Evolutionary conservation across 2,329 filamentous ascomycete genomes (phyloP), one percentile per base, ranked within the genome.

Genomic region (Paraphoma sp.): DNA sequence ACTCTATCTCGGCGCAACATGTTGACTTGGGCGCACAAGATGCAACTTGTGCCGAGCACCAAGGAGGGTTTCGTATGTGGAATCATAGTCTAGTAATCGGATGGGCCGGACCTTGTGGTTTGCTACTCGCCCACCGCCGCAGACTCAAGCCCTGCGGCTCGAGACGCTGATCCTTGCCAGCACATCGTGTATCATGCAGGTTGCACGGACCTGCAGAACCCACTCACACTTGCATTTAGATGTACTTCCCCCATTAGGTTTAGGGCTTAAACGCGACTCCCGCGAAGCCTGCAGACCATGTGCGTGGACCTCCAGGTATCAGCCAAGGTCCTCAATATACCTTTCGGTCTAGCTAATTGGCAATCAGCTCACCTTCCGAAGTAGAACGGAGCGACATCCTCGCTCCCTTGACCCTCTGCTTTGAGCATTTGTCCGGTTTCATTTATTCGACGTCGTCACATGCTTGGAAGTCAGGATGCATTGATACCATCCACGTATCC

Each of bases 111-210:
- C 23, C 5, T 5, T 23, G 23, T 23, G 23, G 23, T 23, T 23
- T 23, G 18, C 28, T 18, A 12, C 11, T 18, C 11, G 10, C 42
- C 10, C 12, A 45, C 1, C 5, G 3, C 28, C 6, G n/a, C 28
- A 17, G 10, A 45, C 6, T 7, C 42, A 45, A 28, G 33, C 33
- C 9, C 9, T 10, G 10, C 33, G 33, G 33, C 33, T 44, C 31
- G 33, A 14, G 33, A 36, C 29, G 53, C 36, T 55, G 47, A 55
- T 55, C 53, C 42, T 28, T 55, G 53, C 45, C 53, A 51, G 43
- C 48, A 40, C 53, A 56, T 48, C 48, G 31, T 31, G 44, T 31
- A 29, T n/a, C 48, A 51, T 51, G 48, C 53, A 51, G 16, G 44
- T 23, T 51, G 48, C 44, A 48, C 12, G 28, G n/a, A 36, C 29